These are phyloP conservation scores for Globisporangium canariense DNA, from an alignment of 352 stramenopile genomes.

Conservation along the genomic window DNA sequence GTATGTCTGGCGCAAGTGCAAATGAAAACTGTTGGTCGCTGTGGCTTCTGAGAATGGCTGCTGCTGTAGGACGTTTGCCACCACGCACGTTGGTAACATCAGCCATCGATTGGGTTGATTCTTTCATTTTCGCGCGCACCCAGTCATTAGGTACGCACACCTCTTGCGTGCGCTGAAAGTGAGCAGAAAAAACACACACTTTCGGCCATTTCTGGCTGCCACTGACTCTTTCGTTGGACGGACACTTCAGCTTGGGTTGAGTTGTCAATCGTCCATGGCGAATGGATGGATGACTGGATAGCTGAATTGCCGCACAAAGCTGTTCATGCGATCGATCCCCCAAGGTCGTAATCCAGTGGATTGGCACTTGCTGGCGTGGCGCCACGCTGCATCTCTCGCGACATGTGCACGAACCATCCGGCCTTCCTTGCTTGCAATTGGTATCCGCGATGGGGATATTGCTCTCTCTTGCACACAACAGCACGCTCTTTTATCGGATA, in stretches of 20 bases:
- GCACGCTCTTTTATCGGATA: background rate
- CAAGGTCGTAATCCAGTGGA: background rate
- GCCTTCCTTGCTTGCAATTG: too few species aligned
- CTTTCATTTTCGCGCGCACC: background rate
- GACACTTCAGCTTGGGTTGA: background rate
- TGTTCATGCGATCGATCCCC: too few species aligned
- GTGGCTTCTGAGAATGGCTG: background rate
- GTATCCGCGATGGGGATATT: too few species aligned
- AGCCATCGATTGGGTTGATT: background rate
- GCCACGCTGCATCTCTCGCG: slow-evolving; percentile 4
- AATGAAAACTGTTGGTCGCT: background rate
- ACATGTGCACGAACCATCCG: background rate
- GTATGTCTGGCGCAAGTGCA: background rate
- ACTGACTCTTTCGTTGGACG: background rate
- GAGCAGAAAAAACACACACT: too few species aligned
- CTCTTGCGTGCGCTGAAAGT: background rate
- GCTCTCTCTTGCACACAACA: background rate
- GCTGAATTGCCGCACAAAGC: too few species aligned
- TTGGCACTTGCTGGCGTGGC: background rate
- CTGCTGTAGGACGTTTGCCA: background rate
- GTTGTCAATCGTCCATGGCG: background rate
- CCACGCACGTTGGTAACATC: slow-evolving; percentile 1
- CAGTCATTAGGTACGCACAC: slow-evolving; percentile 1
- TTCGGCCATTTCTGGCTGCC: background rate
- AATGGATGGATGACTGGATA: background rate